phyloP scores from a whole-genome alignment of 148 eudicot genomes.

The Cornus kousa region DNA sequence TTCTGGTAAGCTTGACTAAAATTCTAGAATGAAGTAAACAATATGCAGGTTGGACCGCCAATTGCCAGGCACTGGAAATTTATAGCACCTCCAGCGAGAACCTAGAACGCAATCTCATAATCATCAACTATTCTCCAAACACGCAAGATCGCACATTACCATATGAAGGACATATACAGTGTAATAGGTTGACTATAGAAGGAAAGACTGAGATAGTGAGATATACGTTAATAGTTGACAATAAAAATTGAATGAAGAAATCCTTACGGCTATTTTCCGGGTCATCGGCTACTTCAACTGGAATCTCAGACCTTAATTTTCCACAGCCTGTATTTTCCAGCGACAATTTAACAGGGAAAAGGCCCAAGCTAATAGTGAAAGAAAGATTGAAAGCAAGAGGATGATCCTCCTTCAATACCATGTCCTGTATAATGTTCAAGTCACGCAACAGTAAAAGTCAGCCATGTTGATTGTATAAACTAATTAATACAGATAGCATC shows the following conservation, averaged over 20 bases:
- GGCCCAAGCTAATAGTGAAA: conserved; percentile 80
- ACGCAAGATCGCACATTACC: too few relatives aligned
- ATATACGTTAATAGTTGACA: too few relatives aligned
- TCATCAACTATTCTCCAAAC: too few relatives aligned
- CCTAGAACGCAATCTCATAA: too few relatives aligned
- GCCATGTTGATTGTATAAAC: conserved; percentile 15
- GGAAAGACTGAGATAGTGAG: too few relatives aligned
- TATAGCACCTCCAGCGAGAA: too few relatives aligned
- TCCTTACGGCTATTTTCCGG: conserved; percentile 64
- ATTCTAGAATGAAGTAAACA: too few relatives aligned
- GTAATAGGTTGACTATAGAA: too few relatives aligned
- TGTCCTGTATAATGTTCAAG: conserved; percentile 51
- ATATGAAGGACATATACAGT: too few relatives aligned
- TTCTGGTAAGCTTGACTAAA: too few relatives aligned
- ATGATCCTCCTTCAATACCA: conserved; percentile 77
- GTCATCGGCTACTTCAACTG: conserved; percentile 66
- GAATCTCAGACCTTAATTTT: conserved; percentile 61
- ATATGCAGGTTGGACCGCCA: too few relatives aligned
- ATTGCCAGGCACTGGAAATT: too few relatives aligned
- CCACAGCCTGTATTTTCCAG: conserved; percentile 87
- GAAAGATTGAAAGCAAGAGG: conserved; percentile 78
- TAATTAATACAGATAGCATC: background rate
- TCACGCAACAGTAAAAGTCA: conserved; percentile 13
- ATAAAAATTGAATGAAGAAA: background rate
- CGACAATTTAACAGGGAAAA: conserved; percentile 68